Evolutionary conservation across 2,329 filamentous ascomycete genomes (phyloP).

Genomic region (Talaromyces sp.): DNA sequence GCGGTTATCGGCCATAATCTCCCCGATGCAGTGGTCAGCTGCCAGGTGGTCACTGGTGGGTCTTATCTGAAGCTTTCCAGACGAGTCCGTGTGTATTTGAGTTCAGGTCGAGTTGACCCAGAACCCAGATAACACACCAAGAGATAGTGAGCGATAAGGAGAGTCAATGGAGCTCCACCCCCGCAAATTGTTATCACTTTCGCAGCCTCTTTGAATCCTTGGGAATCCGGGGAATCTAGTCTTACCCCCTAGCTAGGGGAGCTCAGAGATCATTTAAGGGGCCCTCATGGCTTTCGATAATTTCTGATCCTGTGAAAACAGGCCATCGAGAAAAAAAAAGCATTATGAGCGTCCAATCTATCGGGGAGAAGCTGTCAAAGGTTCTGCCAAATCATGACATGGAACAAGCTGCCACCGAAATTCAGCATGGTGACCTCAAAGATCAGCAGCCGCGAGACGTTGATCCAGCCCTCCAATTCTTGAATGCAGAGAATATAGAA

Average conservation of each 20-base stretch:
- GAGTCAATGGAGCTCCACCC: constrained; percentile 11
- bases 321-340: not conserved
- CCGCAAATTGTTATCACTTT: constrained; percentile 9
- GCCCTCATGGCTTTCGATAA: not conserved
- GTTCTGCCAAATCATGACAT: not conserved
- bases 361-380: not conserved
- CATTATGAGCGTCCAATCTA: not conserved
- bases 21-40: too few relatives aligned
- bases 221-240: not conserved
- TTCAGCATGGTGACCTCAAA: not conserved
- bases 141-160: not conserved
- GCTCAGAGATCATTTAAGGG: not conserved
- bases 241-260: not conserved
- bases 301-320: not conserved
- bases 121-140: too few relatives aligned
- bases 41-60: too few relatives aligned
- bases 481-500: constrained; percentile 4
- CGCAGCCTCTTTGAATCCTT: constrained; percentile 5
- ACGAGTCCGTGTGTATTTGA: not conserved
- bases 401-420: not conserved
- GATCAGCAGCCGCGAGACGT: not conserved
- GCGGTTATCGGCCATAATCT: too few relatives aligned
- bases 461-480: constrained; percentile 10
- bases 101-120: not conserved
- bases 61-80: too few relatives aligned